Conservation (phyloP, 2,329 filamentous ascomycete species). For the Apiospora malaysiana region DNA sequence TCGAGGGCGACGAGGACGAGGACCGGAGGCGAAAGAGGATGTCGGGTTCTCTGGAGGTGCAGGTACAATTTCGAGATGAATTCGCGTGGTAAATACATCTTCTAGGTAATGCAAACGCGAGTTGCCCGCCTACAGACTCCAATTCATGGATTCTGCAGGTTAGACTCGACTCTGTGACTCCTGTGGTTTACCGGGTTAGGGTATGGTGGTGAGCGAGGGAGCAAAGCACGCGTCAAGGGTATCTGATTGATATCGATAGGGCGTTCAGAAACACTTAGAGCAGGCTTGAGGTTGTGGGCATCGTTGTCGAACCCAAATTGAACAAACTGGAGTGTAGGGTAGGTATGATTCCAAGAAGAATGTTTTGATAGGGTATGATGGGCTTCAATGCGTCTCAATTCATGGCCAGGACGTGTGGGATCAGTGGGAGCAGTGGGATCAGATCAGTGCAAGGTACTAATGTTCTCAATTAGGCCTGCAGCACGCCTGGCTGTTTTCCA, state of each 20-base stretch:
- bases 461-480: not conserved
- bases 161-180: conserved; percentile 22
- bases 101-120: conserved; percentile 42
- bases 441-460: not conserved
- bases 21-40: conserved; percentile 89
- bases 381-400: conserved; percentile 9
- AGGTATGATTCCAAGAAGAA: conserved; percentile 14
- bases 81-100: conserved; percentile 93
- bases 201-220: not conserved
- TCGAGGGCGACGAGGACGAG: conserved; percentile 92
- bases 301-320: not conserved
- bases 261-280: conserved; percentile 12
- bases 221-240: not conserved
- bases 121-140: conserved; percentile 35
- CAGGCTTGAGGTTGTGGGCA: not conserved
- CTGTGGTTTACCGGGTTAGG: conserved; percentile 2
- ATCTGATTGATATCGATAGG: not conserved
- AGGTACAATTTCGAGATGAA: conserved; percentile 91
- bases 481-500: conserved; percentile 1
- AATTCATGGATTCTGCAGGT: conserved; percentile 39
- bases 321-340: not conserved
- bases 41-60: conserved; percentile 83
- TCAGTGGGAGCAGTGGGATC: not conserved
- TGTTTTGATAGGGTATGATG: not conserved
- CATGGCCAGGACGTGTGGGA: conserved; percentile 7